phyloP scores from a whole-genome alignment of 371 early-diverging fungal species.

The Apophysomyces trapeziformis region DNA sequence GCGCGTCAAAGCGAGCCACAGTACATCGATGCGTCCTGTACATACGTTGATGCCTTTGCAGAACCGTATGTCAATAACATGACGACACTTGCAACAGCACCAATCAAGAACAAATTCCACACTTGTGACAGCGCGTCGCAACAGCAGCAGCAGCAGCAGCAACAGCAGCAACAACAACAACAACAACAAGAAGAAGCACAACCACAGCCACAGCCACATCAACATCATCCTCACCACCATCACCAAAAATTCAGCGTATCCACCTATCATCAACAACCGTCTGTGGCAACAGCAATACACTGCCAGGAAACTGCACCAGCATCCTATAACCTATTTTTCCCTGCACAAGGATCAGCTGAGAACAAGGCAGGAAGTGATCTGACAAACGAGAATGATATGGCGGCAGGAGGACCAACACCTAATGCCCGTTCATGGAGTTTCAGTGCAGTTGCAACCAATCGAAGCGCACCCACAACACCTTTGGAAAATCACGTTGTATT shows the following conservation, averaged over 20 bases:
- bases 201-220: too few relatives aligned
- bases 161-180: too few relatives aligned
- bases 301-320: not conserved
- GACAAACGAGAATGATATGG: not conserved
- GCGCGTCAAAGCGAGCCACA: not conserved
- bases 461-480: constrained; percentile 1
- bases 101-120: not conserved
- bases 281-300: not conserved
- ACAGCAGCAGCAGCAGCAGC: too few relatives aligned
- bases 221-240: not conserved
- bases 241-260: not conserved
- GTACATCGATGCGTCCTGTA: not conserved
- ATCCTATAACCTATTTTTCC: not conserved
- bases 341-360: not conserved
- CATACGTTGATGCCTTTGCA: not conserved
- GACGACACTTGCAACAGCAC: not conserved
- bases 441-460: not conserved
- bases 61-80: not conserved
- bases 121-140: not conserved
- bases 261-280: not conserved
- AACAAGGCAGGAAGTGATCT: not conserved
- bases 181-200: too few relatives aligned
- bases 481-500: not conserved
- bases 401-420: not conserved
- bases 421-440: not conserved